These are phyloP conservation scores for Rhipidocladum racemiflorum DNA, from an alignment of 176 grass and related monocot species.

Conservation along the genomic window DNA sequence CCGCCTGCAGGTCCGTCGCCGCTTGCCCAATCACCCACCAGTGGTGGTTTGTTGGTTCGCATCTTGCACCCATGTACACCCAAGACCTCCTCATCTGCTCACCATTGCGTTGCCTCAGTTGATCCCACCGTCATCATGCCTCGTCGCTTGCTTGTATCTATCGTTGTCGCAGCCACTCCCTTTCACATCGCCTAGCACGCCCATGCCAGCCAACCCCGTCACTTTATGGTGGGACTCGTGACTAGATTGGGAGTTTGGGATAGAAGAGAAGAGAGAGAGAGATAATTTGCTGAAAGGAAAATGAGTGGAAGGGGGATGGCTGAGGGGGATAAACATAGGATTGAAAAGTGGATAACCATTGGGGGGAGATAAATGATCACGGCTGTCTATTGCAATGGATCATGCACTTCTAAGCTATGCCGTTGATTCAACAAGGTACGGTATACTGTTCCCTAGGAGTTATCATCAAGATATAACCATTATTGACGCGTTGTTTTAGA, in stretches of 20 bases:
- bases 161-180: background rate
- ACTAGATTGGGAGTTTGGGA: background rate
- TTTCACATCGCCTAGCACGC: background rate
- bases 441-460: too few relatives aligned
- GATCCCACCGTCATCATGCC: accelerated
- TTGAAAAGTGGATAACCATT: too few relatives aligned
- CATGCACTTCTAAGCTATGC: too few relatives aligned
- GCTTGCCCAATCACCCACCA: too few relatives aligned
- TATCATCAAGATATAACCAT: too few relatives aligned
- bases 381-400: too few relatives aligned
- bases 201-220: background rate
- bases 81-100: background rate
- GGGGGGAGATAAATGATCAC: too few relatives aligned
- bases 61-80: too few relatives aligned
- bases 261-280: background rate
- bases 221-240: background rate
- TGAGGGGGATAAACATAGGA: background rate
- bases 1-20: too few relatives aligned
- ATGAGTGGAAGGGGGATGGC: background rate
- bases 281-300: background rate
- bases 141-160: accelerated
- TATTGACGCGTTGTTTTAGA: too few relatives aligned
- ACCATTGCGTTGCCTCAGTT: background rate
- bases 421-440: too few relatives aligned
- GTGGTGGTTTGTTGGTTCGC: too few relatives aligned